Evolutionary conservation across 2,329 filamentous ascomycete genomes (phyloP).

Genomic region (Dichotomopilus funicola): DNA sequence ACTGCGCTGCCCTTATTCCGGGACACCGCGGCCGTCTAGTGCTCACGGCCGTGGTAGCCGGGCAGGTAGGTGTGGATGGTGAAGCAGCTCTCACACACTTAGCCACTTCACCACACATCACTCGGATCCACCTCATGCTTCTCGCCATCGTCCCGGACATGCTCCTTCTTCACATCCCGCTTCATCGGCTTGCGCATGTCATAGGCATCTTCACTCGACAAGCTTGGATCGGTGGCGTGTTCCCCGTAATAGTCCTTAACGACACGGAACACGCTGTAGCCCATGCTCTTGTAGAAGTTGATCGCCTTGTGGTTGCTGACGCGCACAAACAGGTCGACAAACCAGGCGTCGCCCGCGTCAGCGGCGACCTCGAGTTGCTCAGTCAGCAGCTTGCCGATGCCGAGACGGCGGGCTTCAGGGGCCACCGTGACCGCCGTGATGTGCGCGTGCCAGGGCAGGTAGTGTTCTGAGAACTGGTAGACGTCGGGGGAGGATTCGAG

Average conservation of each 20-base stretch:
- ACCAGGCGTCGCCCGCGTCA: conserved; percentile 81
- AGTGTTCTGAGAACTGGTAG: conserved; percentile 71
- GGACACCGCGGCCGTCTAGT: too few species aligned
- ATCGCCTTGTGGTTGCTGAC: conserved; percentile 84
- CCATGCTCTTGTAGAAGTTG: conserved; percentile 81
- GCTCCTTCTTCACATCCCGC: conserved; percentile 68
- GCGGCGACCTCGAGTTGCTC: conserved; percentile 75
- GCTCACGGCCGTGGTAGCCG: too few species aligned
- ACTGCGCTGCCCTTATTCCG: too few species aligned
- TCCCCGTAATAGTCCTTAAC: conserved; percentile 93
- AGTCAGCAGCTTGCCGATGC: conserved; percentile 78
- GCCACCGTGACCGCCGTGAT: conserved; percentile 94
- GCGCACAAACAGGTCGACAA: conserved; percentile 90
- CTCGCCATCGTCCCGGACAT: conserved; percentile 76
- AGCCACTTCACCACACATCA: conserved; percentile 66
- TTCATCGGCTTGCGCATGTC: conserved; percentile 93
- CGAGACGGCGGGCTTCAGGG: conserved; percentile 75
- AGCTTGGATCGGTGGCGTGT: conserved; percentile 59
- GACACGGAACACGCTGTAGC: conserved; percentile 82
- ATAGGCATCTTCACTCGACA: conserved; percentile 75
- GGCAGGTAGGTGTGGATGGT: too few species aligned
- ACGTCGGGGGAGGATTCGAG: conserved; percentile 78
- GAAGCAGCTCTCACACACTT: not conserved
- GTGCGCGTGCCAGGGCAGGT: conserved; percentile 98
- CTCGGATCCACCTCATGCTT: conserved; percentile 69